A percentile compares a stretch with the other conserved stretches of the same genome.
Conservation (phyloP, 2,329 filamentous ascomycete species). For the Periconia sp. region DNA sequence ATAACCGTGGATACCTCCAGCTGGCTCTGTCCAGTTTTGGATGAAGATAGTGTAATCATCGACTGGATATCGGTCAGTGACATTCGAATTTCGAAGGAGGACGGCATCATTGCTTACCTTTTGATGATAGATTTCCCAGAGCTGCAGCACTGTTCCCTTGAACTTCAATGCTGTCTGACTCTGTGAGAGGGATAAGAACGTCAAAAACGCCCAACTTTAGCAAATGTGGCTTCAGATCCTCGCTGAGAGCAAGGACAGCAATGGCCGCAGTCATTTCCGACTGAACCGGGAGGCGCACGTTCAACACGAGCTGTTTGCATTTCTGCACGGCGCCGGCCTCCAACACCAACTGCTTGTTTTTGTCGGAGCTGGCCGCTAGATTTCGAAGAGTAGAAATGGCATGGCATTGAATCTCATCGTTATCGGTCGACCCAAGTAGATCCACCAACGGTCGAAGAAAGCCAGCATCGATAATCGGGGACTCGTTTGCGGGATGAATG, state of each 20-base stretch:
- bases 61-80: conserved; percentile 58
- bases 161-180: conserved; percentile 94
- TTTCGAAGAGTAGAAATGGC: conserved; percentile 97
- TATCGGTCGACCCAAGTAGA: conserved; percentile 89
- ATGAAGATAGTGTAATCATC: conserved; percentile 97
- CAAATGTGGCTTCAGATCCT: conserved; percentile 90
- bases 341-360: conserved; percentile 96
- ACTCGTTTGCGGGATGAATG: conserved; percentile 96
- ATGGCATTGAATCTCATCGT: conserved; percentile 98
- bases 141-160: conserved; percentile 98
- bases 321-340: conserved; percentile 97
- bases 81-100: not conserved
- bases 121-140: conserved; percentile 92
- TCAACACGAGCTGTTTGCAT: conserved; percentile 93
- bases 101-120: conserved; percentile 63
- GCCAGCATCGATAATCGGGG: conserved; percentile 95
- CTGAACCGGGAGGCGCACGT: conserved; percentile 91
- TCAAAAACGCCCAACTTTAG: conserved; percentile 93
- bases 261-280: conserved; percentile 99
- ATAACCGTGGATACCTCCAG: conserved; percentile 94
- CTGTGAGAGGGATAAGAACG: conserved; percentile 90
- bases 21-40: conserved; percentile 88
- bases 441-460: conserved; percentile 94
- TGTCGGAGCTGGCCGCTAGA: conserved; percentile 91
- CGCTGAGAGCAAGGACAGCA: conserved; percentile 90